A percentile compares a stretch with the other conserved stretches of the same genome.
These are phyloP conservation scores for Metschnikowia lochheadii DNA, from an alignment of 805 yeast genomes.

Conservation along the genomic window DNA sequence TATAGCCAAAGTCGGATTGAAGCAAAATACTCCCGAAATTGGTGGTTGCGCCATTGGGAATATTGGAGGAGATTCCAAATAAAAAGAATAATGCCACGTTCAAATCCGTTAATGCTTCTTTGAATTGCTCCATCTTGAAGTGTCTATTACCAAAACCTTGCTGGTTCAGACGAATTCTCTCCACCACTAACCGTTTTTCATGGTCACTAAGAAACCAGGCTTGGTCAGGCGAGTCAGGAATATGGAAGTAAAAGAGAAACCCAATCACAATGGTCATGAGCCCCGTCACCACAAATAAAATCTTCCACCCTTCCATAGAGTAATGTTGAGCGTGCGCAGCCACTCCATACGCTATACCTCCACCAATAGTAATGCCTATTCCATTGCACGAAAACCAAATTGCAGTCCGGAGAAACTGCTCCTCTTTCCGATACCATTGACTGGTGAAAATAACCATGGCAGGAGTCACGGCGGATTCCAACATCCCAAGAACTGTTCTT, in stretches of 20 bases:
- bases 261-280: constrained; percentile 52
- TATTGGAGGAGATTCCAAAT: constrained; percentile 24
- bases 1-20: constrained; percentile 23
- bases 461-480: constrained; percentile 55
- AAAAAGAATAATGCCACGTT: constrained; percentile 40
- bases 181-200: constrained; percentile 43
- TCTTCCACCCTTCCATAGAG: constrained; percentile 53
- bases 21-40: constrained; percentile 30
- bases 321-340: constrained; percentile 35
- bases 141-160: constrained; percentile 56
- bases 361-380: constrained; percentile 32
- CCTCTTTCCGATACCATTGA: constrained; percentile 51
- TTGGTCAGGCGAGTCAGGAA: constrained; percentile 52
- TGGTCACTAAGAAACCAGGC: constrained; percentile 43
- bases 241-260: constrained; percentile 39
- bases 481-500: constrained; percentile 48
- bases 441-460: constrained; percentile 53
- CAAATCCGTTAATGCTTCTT: constrained; percentile 47
- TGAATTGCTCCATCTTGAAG: constrained; percentile 52
- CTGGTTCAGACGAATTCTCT: constrained; percentile 50
- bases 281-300: constrained; percentile 58
- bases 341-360: constrained; percentile 54
- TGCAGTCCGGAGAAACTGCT: constrained; percentile 32
- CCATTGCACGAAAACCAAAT: constrained; percentile 38
- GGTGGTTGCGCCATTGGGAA: constrained; percentile 30